Evolutionary conservation across 805 yeast species (phyloP), one percentile per base, ranked within the genome.

Genomic region (Starmerella lactis-condensi): DNA sequence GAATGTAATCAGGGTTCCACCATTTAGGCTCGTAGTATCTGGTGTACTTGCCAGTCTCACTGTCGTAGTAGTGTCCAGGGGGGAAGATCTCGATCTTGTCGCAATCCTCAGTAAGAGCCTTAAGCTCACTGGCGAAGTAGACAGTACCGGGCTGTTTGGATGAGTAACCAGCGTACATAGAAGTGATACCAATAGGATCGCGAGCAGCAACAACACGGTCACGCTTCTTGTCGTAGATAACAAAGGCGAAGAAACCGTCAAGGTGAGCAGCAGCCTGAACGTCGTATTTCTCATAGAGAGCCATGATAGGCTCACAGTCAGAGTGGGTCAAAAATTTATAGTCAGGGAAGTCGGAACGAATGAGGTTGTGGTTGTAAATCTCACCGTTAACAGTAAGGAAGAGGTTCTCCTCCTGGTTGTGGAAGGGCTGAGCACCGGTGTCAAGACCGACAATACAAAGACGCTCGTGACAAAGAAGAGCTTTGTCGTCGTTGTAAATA

Each of bases 181-280:
- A 82, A 41, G 93, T 83, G 53, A 89, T 74, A 51, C 99, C 99
- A 45, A 89, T 78, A 34, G 98, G 99, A 57, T 89, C 99, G 62
- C 99, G 72, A 32, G 98, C 94, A 39, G 98, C 99, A 39, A 83
- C 61, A 38, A 89, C 70, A 48, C 98, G 69, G 61, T 89, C 95
- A 36, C 63, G 62, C 50, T 69, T 58, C 42, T 72, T 71, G 60
- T 89, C 98, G 57, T 82, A 77, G 33, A 89, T 59, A 25, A 74
- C 93, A 64, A 78, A 89, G 17, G 95, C 96, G 51, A 85, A 89
- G 95, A 89, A 85, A 54, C 99, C 99, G 54, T 89, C 98, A 46
- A 89, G 64, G 54, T 78, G 51, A 54, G 79, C 77, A 51, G 98
- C 94, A 42, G 93, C 82, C 39, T 82, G 96, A 35, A 69, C 56